Conservation (phyloP, 2,329 filamentous ascomycete genomes). For the Passalora sequoiae region DNA sequence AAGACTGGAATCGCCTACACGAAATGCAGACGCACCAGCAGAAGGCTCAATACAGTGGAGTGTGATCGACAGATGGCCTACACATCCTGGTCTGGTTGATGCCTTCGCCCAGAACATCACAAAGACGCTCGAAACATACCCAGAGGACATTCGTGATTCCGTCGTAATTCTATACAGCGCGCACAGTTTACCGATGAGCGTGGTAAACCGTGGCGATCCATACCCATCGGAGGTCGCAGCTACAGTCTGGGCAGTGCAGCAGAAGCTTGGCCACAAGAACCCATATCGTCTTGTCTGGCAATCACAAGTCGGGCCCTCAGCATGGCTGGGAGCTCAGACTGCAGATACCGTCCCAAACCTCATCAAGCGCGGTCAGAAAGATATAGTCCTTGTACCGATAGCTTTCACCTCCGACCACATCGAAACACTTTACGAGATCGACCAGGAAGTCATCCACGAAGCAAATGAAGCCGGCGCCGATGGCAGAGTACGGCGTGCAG, state of each 20-base stretch:
- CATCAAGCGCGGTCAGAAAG: constrained; percentile 83
- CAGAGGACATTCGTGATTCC: constrained; percentile 68
- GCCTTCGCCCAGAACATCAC: constrained; percentile 92
- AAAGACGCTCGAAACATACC: constrained; percentile 75
- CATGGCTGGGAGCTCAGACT: constrained; percentile 94
- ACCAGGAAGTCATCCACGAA: constrained; percentile 91
- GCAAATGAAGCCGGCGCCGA: constrained; percentile 66
- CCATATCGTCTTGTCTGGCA: constrained; percentile 96
- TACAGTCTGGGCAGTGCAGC: constrained; percentile 95
- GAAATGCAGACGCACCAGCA: constrained; percentile 45
- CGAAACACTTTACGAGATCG: constrained; percentile 90
- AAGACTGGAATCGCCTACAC: constrained; percentile 58
- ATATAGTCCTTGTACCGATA: constrained; percentile 86
- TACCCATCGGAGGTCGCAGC: constrained; percentile 95
- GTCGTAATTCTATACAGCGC: constrained; percentile 86
- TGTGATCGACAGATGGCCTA: constrained; percentile 95
- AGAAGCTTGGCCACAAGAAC: constrained; percentile 78
- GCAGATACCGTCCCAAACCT: constrained; percentile 82
- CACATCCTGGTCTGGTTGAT: constrained; percentile 82
- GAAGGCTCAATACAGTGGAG: constrained; percentile 83
- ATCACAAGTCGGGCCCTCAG: constrained; percentile 90
- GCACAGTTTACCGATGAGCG: constrained; percentile 93
- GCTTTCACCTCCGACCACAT: constrained; percentile 99
- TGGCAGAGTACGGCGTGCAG: constrained; percentile 69
- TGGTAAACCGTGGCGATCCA: constrained; percentile 92